Evolutionary conservation across 768 basidiomycete species (phyloP).

Genomic region (Collybia sordida): DNA sequence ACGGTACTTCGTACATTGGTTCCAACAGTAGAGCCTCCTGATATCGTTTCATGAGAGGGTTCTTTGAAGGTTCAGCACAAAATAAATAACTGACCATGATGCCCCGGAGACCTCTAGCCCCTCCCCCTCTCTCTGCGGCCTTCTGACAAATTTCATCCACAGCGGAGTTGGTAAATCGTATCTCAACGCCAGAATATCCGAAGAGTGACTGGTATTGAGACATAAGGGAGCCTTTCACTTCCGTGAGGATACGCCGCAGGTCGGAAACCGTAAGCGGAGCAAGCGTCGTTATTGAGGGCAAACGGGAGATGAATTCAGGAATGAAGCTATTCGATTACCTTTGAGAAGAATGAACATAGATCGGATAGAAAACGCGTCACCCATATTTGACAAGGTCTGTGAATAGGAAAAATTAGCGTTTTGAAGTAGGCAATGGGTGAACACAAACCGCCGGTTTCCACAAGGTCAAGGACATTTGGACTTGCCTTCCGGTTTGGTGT

Average conservation of each 20-base stretch:
- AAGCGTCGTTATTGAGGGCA: conserved; percentile 90
- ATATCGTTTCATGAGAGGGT: no score
- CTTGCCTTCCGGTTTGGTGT: conserved; percentile 65
- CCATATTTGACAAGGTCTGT: conserved; percentile 86
- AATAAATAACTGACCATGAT: conserved; percentile 62
- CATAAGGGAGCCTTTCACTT: conserved; percentile 88
- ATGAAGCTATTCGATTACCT: conserved; percentile 60
- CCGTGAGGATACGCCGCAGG: conserved; percentile 86
- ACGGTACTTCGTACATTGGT: conserved; percentile 93
- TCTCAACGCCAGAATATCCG: conserved; percentile 79
- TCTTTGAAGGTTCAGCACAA: no score
- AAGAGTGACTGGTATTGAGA: conserved; percentile 89
- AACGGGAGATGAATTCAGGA: conserved; percentile 90
- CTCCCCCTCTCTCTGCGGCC: conserved; percentile 81
- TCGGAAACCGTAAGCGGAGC: conserved; percentile 77
- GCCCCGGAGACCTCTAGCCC: conserved; percentile 85
- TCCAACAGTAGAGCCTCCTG: conserved; percentile 84
- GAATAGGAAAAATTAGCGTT: background rate
- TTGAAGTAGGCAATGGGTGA: background rate
- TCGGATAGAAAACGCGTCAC: conserved; percentile 27
- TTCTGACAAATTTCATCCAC: conserved; percentile 79
- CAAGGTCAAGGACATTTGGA: conserved; percentile 60
- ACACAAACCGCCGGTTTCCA: conserved; percentile 65
- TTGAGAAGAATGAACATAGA: background rate
- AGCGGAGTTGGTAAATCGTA: conserved; percentile 82